A percentile compares a stretch with the other conserved stretches of the same genome.
phyloP scores from a whole-genome alignment of 176 grass and related monocot species.

The Oryza punctata region DNA sequence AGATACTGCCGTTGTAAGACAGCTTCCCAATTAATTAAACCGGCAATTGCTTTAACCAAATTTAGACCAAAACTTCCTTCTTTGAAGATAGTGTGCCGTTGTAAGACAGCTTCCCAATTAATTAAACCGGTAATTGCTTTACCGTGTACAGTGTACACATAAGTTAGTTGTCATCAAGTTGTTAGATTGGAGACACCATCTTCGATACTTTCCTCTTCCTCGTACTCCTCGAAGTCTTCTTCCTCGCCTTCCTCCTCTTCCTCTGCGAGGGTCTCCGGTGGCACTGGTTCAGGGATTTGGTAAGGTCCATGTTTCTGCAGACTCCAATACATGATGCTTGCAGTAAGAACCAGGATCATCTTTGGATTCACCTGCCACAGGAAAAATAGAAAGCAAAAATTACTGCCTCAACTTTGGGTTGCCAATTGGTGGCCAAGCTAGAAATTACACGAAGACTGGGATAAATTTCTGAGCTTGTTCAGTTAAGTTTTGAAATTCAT shows the following conservation, averaged over 20 bases:
- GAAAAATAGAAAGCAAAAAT: background rate
- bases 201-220: constrained; percentile 40
- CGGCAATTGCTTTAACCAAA: background rate
- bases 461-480: background rate
- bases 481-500: background rate
- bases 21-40: background rate
- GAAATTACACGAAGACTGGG: background rate
- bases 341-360: constrained; percentile 86
- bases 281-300: constrained; percentile 29
- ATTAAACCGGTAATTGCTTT: background rate
- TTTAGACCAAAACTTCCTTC: constrained; percentile 19
- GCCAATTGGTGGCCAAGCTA: background rate
- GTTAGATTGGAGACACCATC: constrained; percentile 39
- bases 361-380: constrained; percentile 77
- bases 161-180: constrained; percentile 21
- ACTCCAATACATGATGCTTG: constrained; percentile 95
- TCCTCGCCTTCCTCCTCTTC: constrained; percentile 33
- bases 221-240: background rate
- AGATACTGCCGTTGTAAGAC: background rate
- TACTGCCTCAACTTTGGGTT: background rate
- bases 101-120: too few species aligned
- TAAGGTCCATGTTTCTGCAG: constrained; percentile 62
- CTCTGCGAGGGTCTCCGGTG: constrained; percentile 35
- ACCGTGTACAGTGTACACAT: background rate
- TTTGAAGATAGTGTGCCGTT: constrained; percentile 6